phyloP scores from a whole-genome alignment of 2,329 filamentous ascomycete species.

The Neofusicoccum laricinum region DNA sequence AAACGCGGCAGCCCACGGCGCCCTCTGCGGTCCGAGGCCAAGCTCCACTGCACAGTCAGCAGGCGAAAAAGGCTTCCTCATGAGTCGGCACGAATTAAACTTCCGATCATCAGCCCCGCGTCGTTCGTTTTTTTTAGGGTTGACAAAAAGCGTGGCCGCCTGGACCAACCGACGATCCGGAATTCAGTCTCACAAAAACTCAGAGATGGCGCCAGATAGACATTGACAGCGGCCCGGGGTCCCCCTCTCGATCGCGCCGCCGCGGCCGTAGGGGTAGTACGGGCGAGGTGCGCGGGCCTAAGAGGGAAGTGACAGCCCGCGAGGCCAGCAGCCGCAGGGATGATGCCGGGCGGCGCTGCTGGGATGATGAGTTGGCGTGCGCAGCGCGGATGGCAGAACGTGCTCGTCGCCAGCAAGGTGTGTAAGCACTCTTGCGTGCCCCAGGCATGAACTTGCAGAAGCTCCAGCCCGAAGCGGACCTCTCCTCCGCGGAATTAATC shows the following conservation, averaged over 20 bases:
- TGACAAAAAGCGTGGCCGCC: neutral
- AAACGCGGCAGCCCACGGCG: neutral
- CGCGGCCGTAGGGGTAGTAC: neutral
- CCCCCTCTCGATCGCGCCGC: neutral
- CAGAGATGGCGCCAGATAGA: neutral
- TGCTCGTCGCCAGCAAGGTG: neutral
- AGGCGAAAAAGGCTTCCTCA: neutral
- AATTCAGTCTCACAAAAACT: neutral
- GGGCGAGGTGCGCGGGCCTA: neutral
- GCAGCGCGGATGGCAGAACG: neutral
- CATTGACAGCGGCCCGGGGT: neutral
- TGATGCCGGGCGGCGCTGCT: neutral
- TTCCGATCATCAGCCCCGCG: constrained; percentile 11
- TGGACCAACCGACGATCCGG: constrained; percentile 6
- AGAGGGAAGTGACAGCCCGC: neutral
- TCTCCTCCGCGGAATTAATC: constrained; percentile 12
- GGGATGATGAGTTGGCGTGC: neutral
- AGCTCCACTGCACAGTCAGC: neutral
- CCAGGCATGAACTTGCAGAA: neutral
- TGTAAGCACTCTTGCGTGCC: neutral
- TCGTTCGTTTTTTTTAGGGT: constrained; percentile 5
- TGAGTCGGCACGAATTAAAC: constrained; percentile 2
- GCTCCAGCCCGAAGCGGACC: neutral
- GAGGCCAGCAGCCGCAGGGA: neutral
- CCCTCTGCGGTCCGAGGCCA: neutral